Evolutionary conservation across 768 basidiomycete species (phyloP), one percentile per base, ranked within the genome.

Genomic region (Neoboletus brunneissimus): DNA sequence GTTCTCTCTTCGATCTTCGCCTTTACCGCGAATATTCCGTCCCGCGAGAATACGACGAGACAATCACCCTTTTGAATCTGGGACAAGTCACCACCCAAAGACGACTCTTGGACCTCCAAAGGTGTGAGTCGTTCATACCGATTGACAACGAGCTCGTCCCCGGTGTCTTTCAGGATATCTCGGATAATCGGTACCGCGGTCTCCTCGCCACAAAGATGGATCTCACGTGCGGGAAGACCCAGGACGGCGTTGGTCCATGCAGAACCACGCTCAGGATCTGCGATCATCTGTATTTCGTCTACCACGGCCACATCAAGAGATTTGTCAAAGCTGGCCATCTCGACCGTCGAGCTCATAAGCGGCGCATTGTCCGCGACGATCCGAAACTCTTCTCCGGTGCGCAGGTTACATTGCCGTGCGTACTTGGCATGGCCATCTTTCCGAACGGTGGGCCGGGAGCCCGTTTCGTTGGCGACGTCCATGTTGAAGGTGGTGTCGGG

Each of bases 251-350:
- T 66, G 10, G 90, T 89, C 96, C 97, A 99, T 0, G 84, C 84
- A 25, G 74, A 76, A 0, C 97, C 96, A 16, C 97, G 85, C 4
- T 84, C 76, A 0, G 77, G 72, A 69, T 98, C 93, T 0, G 82
- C 82, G 18, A 98, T 83, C 89, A 98, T 89, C 75, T 98, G 97
- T 47, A 99, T 98, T 75, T 98, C 96, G 70, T 98, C 97, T 44
- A 99, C 78, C 45, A 99, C 94, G 0, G 86, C 94, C 23, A 98
- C 93, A 50, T 96, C 92, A 53, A 75, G 76, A 4, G 57, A 56
- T 18, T 47, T 59, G 2, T 60, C 58, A 11, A 76, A 60, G 6
- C 78, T 75, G 34, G 89, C 70, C 95, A 98, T 25, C 25, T 25
- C 25, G 25, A 25, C 25, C 25, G 25, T 25, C 25, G 25, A 25